Base-by-base conservation (phyloP, 768 basidiomycete species). In the Auricularia auricula-judae region DNA sequence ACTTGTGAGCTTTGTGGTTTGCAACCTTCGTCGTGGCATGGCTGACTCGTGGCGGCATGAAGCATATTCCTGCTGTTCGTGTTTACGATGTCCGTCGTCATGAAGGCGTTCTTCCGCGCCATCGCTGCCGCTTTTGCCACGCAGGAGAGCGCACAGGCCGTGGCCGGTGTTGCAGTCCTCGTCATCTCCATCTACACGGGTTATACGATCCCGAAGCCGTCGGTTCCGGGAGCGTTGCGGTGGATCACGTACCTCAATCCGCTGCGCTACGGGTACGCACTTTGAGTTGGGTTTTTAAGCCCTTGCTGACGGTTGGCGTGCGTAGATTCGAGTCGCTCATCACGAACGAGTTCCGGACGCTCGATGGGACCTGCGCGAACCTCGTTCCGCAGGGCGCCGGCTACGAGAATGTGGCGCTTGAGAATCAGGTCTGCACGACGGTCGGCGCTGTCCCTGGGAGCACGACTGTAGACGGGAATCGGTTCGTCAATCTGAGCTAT, bases 81-180 rank as follows among this genome's bases (percentile, higher is more conserved):
- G 63, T 68, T 74, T 62, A 21, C 83, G 33, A 81, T 84, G 1
- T 90, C 82, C 72, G 76, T 92, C 62, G 73, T 84, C 29, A 87
- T 93, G 85, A 88, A 90, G 74, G 88, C 85, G 0, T 90, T 93
- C 79, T 96, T 94, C 84, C 78, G 91, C 47, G 85, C 84, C 0
- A 81, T 89, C 65, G 88, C 87, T 36, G 72, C 88, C 0, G 78
- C 78, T 4, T 85, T 87, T 70, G 78, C 78, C 56, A 76, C 79
- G 8, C 81, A 83, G 62, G 83, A 86, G 0, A 81, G 84, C 0
- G 86, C 87, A 5, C 85, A 86, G 68, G 80, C 86, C 8, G 66
- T 87, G 10, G 84, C 81, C 5, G 85, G 82, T 58, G 69, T 84
- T 66, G 65, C 78, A 14, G 73, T 84, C 43, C 76, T 88, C 68